These are phyloP conservation scores for Epichloe sibirici DNA, from an alignment of 2,329 filamentous ascomycete genomes.

Conservation along the genomic window DNA sequence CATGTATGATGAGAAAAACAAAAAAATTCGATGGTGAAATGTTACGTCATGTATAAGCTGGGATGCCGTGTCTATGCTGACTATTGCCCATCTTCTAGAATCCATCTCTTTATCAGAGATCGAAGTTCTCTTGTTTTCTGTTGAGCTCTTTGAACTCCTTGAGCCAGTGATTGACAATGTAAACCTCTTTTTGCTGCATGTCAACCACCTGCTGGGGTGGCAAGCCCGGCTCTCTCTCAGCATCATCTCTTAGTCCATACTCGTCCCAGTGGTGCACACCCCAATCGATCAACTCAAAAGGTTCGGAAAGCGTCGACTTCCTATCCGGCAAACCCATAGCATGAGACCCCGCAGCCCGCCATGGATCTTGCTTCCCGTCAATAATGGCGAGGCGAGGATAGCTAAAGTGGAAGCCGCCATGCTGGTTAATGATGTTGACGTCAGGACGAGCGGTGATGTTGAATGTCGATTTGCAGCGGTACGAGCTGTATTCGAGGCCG, in stretches of 20 bases:
- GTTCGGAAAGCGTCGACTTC: constrained; percentile 49
- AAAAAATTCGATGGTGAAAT: too few species aligned
- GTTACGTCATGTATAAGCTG: too few species aligned
- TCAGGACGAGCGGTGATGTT: constrained; percentile 54
- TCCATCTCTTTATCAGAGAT: not conserved
- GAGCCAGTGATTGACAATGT: constrained; percentile 58
- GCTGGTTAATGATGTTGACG: constrained; percentile 57
- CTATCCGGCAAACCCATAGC: constrained; percentile 47
- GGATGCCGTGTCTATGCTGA: not conserved
- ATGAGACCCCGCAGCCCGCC: constrained; percentile 63
- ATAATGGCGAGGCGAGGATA: constrained; percentile 66
- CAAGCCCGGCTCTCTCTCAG: constrained; percentile 41
- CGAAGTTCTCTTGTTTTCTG: not conserved
- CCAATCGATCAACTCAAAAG: constrained; percentile 60
- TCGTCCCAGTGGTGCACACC: constrained; percentile 77
- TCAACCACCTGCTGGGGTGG: constrained; percentile 47
- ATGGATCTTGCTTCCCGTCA: constrained; percentile 69
- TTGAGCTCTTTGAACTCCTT: constrained; percentile 30
- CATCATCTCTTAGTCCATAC: constrained; percentile 44
- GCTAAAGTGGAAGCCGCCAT: constrained; percentile 59
- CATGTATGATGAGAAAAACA: too few species aligned
- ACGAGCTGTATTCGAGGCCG: constrained; percentile 47
- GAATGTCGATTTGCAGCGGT: constrained; percentile 56
- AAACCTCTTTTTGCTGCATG: constrained; percentile 44
- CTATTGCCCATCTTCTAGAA: not conserved